Base-by-base conservation (phyloP, 495 filamentous ascomycete genomes). In the Penicillium atrosanguineum region DNA sequence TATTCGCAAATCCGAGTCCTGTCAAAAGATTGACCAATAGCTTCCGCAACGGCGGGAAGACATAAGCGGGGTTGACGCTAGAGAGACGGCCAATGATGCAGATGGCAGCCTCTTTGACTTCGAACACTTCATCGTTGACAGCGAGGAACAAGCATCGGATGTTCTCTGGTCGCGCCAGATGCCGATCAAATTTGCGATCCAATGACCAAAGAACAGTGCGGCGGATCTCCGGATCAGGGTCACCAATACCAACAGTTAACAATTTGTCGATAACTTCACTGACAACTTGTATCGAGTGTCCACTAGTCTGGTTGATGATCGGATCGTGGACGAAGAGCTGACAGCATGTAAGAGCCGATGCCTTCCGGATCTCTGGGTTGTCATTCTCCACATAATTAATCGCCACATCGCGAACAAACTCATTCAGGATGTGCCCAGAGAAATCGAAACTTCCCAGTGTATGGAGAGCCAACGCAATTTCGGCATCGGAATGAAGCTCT, bases 401-500 rank as follows among this genome's bases (percentile, higher is more conserved):
- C 6, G 95, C 95, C 49, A 97, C 94, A 68, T 99, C 94, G 23
- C 94, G 90, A 38, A 97, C 94, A 56, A 99, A 99, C 61, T 99
- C 94, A 59, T 99, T 99, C 14, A 99, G 71, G 20, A 96, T 87
- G 62, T 97, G 89, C 41, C 92, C 90, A 51, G 85, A 85, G 67
- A 99, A 99, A 62, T 99, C 94, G 62, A 99, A 99, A 62, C 89
- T 96, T 4, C 94, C 94, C 1, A 99, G 75, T 0, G 95, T 97
- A 59, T 91, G 90, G 43, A 98, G 75, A 7, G 94, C 94, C 45
- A 97, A 76, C 28, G 92, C 93, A 56, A 97, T 88, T 65, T 99
- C 93, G 1, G 87, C 74, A 64, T 97, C 93, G 47, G 85, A 82
- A 50, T 91, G 87, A 12, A 70, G 62, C 36, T 76, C 74, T 21